Percentiles rank a stretch among this genome's conserved stretches.
Evolutionary conservation across 2,329 filamentous ascomycete species (phyloP).

Genomic region (Cytospora chrysosperma): DNA sequence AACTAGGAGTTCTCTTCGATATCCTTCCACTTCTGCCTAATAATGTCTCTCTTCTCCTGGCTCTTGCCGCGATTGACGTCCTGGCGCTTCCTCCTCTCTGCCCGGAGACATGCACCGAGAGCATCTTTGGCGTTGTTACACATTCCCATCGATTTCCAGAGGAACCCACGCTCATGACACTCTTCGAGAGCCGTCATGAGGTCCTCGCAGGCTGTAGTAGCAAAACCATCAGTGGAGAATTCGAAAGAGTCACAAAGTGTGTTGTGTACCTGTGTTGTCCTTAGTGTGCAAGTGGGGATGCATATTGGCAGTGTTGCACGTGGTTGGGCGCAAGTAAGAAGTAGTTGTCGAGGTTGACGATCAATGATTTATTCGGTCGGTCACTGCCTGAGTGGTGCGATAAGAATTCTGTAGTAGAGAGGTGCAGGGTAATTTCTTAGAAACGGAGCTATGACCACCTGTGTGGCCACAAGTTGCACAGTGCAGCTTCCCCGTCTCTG

Average conservation of each 20-base stretch:
- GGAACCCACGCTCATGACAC: conserved; percentile 88
- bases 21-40: conserved; percentile 77
- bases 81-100: conserved; percentile 76
- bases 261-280: conserved; percentile 72
- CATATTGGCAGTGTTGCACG: conserved; percentile 57
- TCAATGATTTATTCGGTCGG: neutral
- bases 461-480: neutral
- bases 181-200: conserved; percentile 93
- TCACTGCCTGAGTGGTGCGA: neutral
- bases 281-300: conserved; percentile 97
- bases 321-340: neutral
- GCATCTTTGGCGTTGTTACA: conserved; percentile 85
- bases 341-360: neutral
- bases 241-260: neutral
- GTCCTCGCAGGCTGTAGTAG: conserved; percentile 77
- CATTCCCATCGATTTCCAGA: conserved; percentile 86
- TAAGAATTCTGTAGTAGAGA: conserved; percentile 11
- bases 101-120: conserved; percentile 81
- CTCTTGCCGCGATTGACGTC: conserved; percentile 71
- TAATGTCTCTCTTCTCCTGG: conserved; percentile 67
- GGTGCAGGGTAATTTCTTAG: neutral
- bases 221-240: conserved; percentile 5
- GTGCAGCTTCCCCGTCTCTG: neutral
- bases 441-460: conserved; percentile 21
- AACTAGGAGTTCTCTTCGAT: conserved; percentile 68